These are phyloP conservation scores for Nothophytophthora sp. DNA, from an alignment of 352 stramenopile species.

Conservation along the genomic window DNA sequence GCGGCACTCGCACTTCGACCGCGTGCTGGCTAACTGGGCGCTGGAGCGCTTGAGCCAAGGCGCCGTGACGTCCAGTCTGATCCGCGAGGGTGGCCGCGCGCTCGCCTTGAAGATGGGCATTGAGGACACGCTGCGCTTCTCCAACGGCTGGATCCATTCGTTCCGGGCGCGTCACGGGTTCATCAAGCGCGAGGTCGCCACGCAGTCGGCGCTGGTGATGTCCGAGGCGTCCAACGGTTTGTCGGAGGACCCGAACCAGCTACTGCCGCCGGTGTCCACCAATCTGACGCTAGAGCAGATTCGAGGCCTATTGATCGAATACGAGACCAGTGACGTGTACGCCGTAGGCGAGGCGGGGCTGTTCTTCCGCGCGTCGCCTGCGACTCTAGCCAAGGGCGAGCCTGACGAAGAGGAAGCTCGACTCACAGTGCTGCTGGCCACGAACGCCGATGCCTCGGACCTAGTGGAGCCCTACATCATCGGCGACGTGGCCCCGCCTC, in stretches of 20 bases:
- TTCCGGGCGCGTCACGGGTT: conserved; percentile 86
- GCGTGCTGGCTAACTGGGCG: conserved; percentile 88
- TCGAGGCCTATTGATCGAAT: conserved; percentile 80
- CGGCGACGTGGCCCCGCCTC: conserved; percentile 68
- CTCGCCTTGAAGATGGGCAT: conserved; percentile 83
- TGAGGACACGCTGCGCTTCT: conserved; percentile 83
- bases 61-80: conserved; percentile 89
- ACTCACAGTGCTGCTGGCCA: conserved; percentile 72
- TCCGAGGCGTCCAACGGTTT: conserved; percentile 43
- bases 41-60: conserved; percentile 88
- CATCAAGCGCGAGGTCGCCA: conserved; percentile 54
- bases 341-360: conserved; percentile 85
- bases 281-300: conserved; percentile 86
- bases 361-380: conserved; percentile 86
- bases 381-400: conserved; percentile 82
- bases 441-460: conserved; percentile 77
- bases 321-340: conserved; percentile 83
- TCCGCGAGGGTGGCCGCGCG: conserved; percentile 83
- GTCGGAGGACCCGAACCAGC: conserved; percentile 65
- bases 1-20: conserved; percentile 77
- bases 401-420: conserved; percentile 69
- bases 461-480: conserved; percentile 89
- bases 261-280: conserved; percentile 77
- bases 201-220: conserved; percentile 45
- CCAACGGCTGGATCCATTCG: conserved; percentile 83